Evolutionary conservation across 495 filamentous ascomycete species (phyloP), one percentile per base, ranked within the genome.

Genomic region (Trichoderma virens): DNA sequence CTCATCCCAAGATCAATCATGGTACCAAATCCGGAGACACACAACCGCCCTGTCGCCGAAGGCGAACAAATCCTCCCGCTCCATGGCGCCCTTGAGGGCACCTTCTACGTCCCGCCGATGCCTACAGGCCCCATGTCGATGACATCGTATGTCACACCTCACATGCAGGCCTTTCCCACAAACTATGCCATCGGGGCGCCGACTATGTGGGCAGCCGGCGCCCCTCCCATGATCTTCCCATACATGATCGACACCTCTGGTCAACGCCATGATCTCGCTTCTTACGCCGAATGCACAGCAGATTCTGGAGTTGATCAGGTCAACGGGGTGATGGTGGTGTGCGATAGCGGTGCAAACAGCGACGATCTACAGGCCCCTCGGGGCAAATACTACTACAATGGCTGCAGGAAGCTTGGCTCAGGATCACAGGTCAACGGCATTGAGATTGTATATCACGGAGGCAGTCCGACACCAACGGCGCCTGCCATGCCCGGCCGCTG

Each of bases 381-480:
- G 11, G 51, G 51, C 13, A 27, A 27, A 9, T 56, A 56, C 51
- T 8, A 13, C 16, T 56, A 56, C 27, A 9, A 27, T 9, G 25
- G 28, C 25, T 56, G 51, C 51, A 27, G 13, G 23, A 56, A 56
- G n/a, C 11, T 20, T 4, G 51, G 51, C 27, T 9, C 23, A 0
- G 51, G 51, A 0, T 8, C 51, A 1, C 51, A 56, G 11, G 11
- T 56, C 23, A 56, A 56, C 20, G 51, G 51, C 20, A 4, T 56
- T 13, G 51, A 56, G 25, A 2, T 56, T 13, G 51, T 56, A 4
- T 27, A 28, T 16, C 51, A 56, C 27, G 51, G 51, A 5, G 34
- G n/a, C 32, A n/a, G n/a, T 54, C 35, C 20, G 32, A 18, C 60
- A 47, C 51, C 51, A 56, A 27, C 25, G 60, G 61, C 56, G 54